These are phyloP conservation scores for Dryadomyces sulphureus DNA, from an alignment of 2,329 filamentous ascomycete species.

Conservation along the genomic window DNA sequence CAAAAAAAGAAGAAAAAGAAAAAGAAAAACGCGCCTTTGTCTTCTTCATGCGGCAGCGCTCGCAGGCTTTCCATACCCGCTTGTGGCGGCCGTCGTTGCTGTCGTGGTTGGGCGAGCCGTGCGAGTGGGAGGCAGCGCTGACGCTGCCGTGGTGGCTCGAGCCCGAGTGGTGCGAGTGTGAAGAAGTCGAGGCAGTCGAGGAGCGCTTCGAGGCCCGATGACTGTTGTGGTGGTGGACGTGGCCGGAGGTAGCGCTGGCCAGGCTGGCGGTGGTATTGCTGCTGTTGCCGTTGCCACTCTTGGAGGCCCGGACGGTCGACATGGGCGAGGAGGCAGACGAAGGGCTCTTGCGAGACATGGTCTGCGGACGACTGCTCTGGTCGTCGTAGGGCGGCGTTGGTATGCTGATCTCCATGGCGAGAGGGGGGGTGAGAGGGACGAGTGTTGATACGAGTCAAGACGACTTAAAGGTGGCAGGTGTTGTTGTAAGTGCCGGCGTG, in stretches of 20 bases:
- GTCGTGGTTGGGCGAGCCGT: constrained; percentile 22
- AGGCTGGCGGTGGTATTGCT: constrained; percentile 1
- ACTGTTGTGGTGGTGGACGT: constrained; percentile 11
- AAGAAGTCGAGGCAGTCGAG: constrained; percentile 8
- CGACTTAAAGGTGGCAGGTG: too few species aligned
- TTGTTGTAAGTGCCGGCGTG: too few species aligned
- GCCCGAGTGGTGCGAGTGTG: constrained; percentile 17
- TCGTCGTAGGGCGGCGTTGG: constrained; percentile 40
- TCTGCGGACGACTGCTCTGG: constrained; percentile 6
- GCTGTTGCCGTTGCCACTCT: constrained; percentile 11
- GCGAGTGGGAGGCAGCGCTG: constrained; percentile 9
- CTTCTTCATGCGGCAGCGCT: constrained; percentile 55
- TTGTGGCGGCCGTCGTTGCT: constrained; percentile 42
- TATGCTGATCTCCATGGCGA: constrained; percentile 34
- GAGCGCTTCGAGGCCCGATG: constrained; percentile 38
- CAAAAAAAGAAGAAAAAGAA: constrained; percentile 1
- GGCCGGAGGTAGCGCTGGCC: neutral
- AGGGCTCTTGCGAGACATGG: constrained; percentile 22
- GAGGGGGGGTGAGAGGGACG: neutral
- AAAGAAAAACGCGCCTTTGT: constrained; percentile 37
- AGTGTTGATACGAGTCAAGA: too few species aligned
- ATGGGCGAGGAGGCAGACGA: constrained; percentile 20
- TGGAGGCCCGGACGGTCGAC: constrained; percentile 6
- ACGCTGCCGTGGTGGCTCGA: constrained; percentile 1
- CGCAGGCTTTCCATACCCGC: constrained; percentile 52